A percentile compares a stretch with the other conserved stretches of the same genome.
phyloP scores from a whole-genome alignment of 495 filamentous ascomycete genomes.

The Achaetomiella virescens region DNA sequence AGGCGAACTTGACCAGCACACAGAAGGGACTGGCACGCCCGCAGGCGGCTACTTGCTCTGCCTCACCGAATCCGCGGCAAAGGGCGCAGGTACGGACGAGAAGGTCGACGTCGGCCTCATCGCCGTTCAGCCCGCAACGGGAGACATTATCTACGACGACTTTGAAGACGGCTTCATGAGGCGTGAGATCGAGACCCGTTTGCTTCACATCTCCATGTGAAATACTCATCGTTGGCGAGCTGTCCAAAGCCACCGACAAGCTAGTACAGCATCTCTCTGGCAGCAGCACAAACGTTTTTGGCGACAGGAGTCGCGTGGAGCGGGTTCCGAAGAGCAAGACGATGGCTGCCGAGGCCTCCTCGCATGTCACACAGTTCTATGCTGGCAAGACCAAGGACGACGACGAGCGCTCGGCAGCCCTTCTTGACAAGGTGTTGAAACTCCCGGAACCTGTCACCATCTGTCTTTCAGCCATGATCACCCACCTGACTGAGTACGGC shows the following conservation, averaged over 20 bases:
- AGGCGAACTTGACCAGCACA: constrained; percentile 61
- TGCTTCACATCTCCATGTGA: constrained; percentile 96
- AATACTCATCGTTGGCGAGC: constrained; percentile 87
- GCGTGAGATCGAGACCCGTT: constrained; percentile 86
- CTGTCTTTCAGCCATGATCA: constrained; percentile 95
- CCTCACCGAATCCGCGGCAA: constrained; percentile 80
- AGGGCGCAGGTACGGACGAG: constrained; percentile 85
- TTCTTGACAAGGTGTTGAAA: constrained; percentile 81
- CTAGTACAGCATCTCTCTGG: constrained; percentile 84
- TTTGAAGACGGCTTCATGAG: constrained; percentile 99
- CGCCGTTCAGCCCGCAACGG: constrained; percentile 91
- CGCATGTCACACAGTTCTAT: constrained; percentile 91
- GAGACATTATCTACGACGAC: constrained; percentile 92
- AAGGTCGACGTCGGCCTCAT: constrained; percentile 89
- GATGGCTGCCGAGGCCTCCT: constrained; percentile 74
- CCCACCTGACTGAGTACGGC: constrained; percentile 86
- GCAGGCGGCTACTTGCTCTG: constrained; percentile 89
- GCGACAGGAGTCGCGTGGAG: constrained; percentile 82
- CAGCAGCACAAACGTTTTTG: constrained; percentile 83
- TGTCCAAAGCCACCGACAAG: constrained; percentile 91
- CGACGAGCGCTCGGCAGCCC: constrained; percentile 44
- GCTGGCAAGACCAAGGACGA: constrained; percentile 70
- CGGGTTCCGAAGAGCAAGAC: constrained; percentile 70
- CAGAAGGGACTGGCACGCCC: constrained; percentile 52
- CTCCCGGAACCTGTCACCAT: constrained; percentile 81